Base-by-base conservation (phyloP, 1,139 yeast genomes). In the Pichia sp. region DNA sequence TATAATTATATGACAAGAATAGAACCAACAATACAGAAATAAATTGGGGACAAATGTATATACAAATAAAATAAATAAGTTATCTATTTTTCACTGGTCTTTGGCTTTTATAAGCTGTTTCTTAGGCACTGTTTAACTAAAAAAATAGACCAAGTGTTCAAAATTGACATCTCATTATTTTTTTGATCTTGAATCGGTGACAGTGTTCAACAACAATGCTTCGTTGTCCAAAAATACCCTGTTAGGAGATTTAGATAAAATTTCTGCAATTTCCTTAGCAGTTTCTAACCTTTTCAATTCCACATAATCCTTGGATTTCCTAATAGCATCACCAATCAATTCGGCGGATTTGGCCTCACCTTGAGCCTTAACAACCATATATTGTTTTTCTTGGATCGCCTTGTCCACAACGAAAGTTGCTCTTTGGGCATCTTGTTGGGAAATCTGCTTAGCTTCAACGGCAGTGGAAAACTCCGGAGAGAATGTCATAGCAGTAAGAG, bases 281-380 rank as follows among this genome's bases (percentile, higher is more conserved):
- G 99, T 93, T 70, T 92, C 98, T 70, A 93, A 82, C 75, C 97
- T 85, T 80, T 92, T 93, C 73, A 93, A 82, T 72, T 93, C 99
- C 50, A 93, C 96, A 71, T 93, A 93, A 72, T 93, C 98, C 72
- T 80, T 87, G 32, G 95, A 87, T 75, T 93, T 93, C 77, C 92
- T 93, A 71, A 93, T 92, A 54, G 99, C 99, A 63, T 93, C 99
- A 81, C 99, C 99, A 75, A 93, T 90, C 75, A 93, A 85, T 71
- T 92, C 95, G 38, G 99, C 99, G 56, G 97, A 88, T 69, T 89
- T 85, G 62, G 99, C 99, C 75, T 93, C 99, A 82, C 99, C 99
- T 71, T 90, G 87, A 6, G 98, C 98, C 72, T 87, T 90, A 57
- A 93, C 97, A 62, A 93, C 95, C 75, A 89, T 80, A 70, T 95